Percentiles rank a stretch among this genome's conserved stretches.
Conservation (phyloP, 2,329 filamentous ascomycete species). For the Claviceps arundinis region DNA sequence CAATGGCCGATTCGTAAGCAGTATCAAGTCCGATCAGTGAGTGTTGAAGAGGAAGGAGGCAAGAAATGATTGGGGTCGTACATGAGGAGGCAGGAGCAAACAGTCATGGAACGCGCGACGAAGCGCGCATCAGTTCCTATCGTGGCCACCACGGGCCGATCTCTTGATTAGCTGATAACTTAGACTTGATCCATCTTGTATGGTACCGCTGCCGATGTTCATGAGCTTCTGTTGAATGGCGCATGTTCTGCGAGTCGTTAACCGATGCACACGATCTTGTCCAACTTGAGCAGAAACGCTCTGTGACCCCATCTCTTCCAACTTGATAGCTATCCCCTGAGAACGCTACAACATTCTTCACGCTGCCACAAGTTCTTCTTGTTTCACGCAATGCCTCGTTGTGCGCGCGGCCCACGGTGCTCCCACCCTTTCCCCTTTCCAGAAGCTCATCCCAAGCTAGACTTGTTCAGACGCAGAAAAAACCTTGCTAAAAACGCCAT, state of each 20-base stretch:
- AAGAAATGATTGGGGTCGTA: slow-evolving; percentile 3
- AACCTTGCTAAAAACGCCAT: slow-evolving; percentile 35
- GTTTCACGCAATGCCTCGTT: background rate
- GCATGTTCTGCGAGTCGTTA: background rate
- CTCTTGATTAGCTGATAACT: background rate
- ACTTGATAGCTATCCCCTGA: background rate
- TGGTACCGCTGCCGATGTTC: background rate
- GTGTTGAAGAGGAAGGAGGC: background rate
- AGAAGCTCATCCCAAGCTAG: background rate
- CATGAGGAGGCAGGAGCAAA: slow-evolving; percentile 4
- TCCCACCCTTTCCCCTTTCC: too few relatives aligned
- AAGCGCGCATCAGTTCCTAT: background rate
- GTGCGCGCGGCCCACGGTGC: too few relatives aligned
- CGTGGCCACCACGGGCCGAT: background rate
- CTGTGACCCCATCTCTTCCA: background rate
- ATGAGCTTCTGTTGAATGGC: background rate
- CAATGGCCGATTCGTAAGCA: background rate
- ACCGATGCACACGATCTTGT: background rate
- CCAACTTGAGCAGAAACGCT: background rate
- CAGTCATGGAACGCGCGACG: background rate
- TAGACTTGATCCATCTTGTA: too few relatives aligned
- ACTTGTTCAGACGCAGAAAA: slow-evolving; percentile 11
- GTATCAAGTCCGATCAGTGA: background rate
- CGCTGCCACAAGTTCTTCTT: background rate
- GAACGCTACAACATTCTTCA: background rate